phyloP scores from a whole-genome alignment of 2,329 filamentous ascomycete genomes.

The Penicillium sp. region DNA sequence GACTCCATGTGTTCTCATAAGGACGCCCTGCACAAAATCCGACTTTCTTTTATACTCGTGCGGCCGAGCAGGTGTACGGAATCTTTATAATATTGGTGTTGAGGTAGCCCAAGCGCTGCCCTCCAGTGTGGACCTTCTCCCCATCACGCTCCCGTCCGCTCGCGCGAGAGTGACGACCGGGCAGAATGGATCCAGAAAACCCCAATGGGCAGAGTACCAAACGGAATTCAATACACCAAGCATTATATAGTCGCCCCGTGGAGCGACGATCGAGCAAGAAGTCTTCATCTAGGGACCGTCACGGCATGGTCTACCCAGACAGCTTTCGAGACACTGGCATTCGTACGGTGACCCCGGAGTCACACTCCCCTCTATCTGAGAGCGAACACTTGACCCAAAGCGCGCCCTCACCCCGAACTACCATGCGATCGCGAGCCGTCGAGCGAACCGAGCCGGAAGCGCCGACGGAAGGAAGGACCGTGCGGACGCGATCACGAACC shows the following conservation, averaged over 20 bases:
- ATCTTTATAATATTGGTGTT: constrained; percentile 18
- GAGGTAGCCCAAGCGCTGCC: constrained; percentile 23
- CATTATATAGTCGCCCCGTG: constrained; percentile 40
- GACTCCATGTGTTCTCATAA: constrained; percentile 43
- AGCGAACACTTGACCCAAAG: constrained; percentile 34
- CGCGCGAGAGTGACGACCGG: constrained; percentile 8
- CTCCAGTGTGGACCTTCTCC: constrained; percentile 22
- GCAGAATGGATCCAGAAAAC: constrained; percentile 44
- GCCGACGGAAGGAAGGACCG: constrained; percentile 31
- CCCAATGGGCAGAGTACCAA: constrained; percentile 36
- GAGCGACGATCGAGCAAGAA: constrained; percentile 49
- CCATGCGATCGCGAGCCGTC: constrained; percentile 32
- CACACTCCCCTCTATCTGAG: constrained; percentile 42
- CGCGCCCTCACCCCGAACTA: constrained; percentile 39
- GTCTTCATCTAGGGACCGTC: constrained; percentile 47
- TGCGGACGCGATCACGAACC: constrained; percentile 42
- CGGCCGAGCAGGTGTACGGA: constrained; percentile 22
- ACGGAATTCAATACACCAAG: constrained; percentile 42
- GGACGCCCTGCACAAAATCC: constrained; percentile 28
- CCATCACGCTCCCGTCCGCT: constrained; percentile 18
- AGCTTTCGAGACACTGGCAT: constrained; percentile 46
- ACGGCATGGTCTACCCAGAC: constrained; percentile 49
- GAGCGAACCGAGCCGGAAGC: constrained; percentile 39
- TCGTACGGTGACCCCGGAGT: constrained; percentile 49
- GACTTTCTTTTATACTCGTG: constrained; percentile 35